Conservation (phyloP, 2,329 filamentous ascomycete species). For the Diaporthe aspalathi region DNA sequence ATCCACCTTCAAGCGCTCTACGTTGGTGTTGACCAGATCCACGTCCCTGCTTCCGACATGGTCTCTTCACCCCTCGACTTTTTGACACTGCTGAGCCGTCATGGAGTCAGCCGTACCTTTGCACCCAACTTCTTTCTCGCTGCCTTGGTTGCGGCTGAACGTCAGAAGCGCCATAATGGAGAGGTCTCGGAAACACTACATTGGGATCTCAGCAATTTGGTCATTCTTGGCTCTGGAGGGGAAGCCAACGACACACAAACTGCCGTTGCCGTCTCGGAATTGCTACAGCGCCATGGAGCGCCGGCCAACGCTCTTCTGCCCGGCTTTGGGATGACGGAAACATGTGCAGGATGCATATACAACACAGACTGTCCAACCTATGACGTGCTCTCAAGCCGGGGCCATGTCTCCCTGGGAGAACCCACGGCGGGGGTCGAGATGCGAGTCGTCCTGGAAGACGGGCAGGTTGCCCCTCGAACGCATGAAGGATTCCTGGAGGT, state of each 20-base stretch:
- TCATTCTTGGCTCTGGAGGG: constrained; percentile 51
- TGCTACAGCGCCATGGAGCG: constrained; percentile 49
- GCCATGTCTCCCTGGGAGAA: constrained; percentile 53
- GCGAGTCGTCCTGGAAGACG: constrained; percentile 49
- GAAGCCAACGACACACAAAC: constrained; percentile 56
- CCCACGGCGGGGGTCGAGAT: constrained; percentile 53
- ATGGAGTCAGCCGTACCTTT: constrained; percentile 57
- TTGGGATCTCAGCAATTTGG: background rate
- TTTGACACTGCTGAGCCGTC: constrained; percentile 52
- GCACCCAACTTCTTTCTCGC: constrained; percentile 54
- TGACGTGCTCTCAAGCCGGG: constrained; percentile 47
- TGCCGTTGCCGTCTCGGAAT: constrained; percentile 44
- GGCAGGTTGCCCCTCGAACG: no score
- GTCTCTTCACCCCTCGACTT: constrained; percentile 53
- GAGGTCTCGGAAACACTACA: background rate
- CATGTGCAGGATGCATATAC: constrained; percentile 61
- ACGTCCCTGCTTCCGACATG: constrained; percentile 56
- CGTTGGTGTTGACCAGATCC: constrained; percentile 56
- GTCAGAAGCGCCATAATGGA: no score
- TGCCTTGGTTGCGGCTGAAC: constrained; percentile 39
- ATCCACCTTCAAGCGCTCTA: constrained; percentile 63
- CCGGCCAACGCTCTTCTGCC: constrained; percentile 50
- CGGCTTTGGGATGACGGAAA: constrained; percentile 64
- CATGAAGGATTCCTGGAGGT: constrained; percentile 67
- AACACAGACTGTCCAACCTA: constrained; percentile 53